phyloP scores from a whole-genome alignment of 805 yeast genomes.

The Metschnikowia kunwiensis region DNA sequence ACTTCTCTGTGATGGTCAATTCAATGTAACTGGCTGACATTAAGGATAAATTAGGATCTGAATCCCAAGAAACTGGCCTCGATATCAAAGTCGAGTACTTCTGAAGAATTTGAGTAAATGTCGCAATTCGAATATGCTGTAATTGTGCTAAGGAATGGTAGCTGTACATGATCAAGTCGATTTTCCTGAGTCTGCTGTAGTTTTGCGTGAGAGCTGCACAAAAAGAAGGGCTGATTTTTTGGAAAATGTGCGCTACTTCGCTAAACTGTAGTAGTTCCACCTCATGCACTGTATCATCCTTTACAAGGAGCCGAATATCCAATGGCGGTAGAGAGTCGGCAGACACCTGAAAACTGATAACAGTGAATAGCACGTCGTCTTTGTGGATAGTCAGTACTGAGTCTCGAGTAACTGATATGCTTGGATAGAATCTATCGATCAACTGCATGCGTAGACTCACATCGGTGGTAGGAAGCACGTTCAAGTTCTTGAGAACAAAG shows the following conservation, averaged over 20 bases:
- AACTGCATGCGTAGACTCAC: conserved; percentile 28
- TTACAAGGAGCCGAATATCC: conserved; percentile 4
- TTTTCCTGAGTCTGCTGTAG: conserved; percentile 25
- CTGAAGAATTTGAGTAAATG: conserved; percentile 21
- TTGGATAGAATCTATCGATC: conserved; percentile 27
- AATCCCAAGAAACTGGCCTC: conserved; percentile 9
- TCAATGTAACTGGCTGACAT: conserved; percentile 14
- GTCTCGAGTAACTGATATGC: conserved; percentile 19
- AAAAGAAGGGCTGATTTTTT: conserved; percentile 19
- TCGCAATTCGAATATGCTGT: conserved; percentile 22
- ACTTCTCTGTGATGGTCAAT: conserved; percentile 4
- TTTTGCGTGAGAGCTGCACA: conserved; percentile 18
- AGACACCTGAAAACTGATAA: conserved; percentile 5
- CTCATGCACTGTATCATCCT: conserved; percentile 10
- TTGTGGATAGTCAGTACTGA: neutral
- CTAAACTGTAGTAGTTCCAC: conserved; percentile 7
- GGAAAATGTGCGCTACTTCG: conserved; percentile 5
- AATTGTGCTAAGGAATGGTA: conserved; percentile 30
- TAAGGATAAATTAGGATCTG: conserved; percentile 2
- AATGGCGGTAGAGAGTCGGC: conserved; percentile 10
- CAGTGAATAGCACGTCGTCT: conserved; percentile 2
- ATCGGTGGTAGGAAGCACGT: conserved; percentile 36
- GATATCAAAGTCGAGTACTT: conserved; percentile 18
- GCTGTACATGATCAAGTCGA: conserved; percentile 31
- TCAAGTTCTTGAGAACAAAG: conserved; percentile 23